Evolutionary conservation across 129 eudicot species (phyloP), one percentile per base, ranked within the genome.

Genomic region (Helianthus tuberosus): DNA sequence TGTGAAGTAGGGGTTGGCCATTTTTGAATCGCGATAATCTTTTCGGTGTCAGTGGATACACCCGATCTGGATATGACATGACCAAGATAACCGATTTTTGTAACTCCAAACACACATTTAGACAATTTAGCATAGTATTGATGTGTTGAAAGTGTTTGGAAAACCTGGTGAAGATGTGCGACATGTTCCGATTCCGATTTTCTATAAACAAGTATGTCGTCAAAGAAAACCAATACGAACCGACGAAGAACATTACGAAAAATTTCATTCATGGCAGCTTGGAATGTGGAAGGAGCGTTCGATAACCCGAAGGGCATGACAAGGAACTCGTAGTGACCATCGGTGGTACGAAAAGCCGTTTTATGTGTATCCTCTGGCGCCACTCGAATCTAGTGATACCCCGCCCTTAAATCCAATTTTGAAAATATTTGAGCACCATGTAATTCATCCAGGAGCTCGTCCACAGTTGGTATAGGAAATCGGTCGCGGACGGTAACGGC

Each of bases 241-340:
- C n/a, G n/a, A n/a, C n/a, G n/a, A n/a, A n/a, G n/a, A n/a, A n/a
- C n/a, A n/a, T n/a, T n/a, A n/a, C n/a, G n/a, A n/a, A n/a, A n/a
- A n/a, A n/a, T n/a, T n/a, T n/a, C n/a, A n/a, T n/a, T n/a, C n/a
- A n/a, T 61, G 9, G 66, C 39, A 0, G 44, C 44, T 1, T 61
- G 44, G 14, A 61, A 61, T 0, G 66, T 61, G 6, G 66, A 61
- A 3, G 66, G 66, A 5, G 66, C 46, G 6, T 61, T 61, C 0
- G 66, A 61, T 5, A 61, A 13, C 14, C 46, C 66, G 13, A 61
- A 61, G 0, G 66, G 66, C 66, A 27, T 61, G 4, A 61, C 20
- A 10, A 61, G 68, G 12, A 63, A 63, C 7, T 63, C 49, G 68
- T 63, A 63, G 7, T 63, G 48, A 6, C 68, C 68, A 10, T 63